Base-by-base conservation (phyloP, 2,329 filamentous ascomycete genomes). In the Neonectria faginata region DNA sequence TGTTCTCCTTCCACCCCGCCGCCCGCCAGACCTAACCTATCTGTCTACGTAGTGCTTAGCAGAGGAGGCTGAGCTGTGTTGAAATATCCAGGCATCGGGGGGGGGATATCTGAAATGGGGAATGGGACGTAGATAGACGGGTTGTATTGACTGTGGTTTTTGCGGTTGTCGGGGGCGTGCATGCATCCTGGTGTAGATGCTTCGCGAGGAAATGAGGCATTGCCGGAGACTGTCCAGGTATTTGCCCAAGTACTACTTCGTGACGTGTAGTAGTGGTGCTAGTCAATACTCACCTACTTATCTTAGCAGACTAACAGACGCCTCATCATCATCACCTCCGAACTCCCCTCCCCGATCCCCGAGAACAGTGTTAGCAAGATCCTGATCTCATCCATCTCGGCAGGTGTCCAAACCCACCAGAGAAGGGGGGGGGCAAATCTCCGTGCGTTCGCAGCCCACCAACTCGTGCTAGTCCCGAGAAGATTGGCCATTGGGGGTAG, bases 341-440 rank as follows among this genome's bases (percentile, higher is more conserved):
- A 11, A 4, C 39, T 18, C n/a, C 16, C 39, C 39, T 44, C 22
- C 22, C 22, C 3, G 22, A 36, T 47, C 14, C 14, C 36, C 6
- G 16, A 41, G 14, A 18, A 41, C 36, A 41, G 39, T 10, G 25
- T 18, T 41, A 57, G 47, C 60, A 62, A 57, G 59, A 62, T 41
- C 60, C 53, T 29, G 45, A 62, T 33, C 45, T 47, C 29, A 10
- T 27, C 41, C 29, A 18, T 50, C 39, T 55, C 8, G 39, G 39
- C 16, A 27, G 16, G 25, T 29, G 45, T 48, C 45, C 45, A 36
- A 47, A 27, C 6, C 14, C 22, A 16, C 20, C 22, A 25, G 22
- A 5, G 22, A 25, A 4, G 22, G 22, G 20, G 20, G 20, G 20
- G 20, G 20, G 20, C n/a, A 3, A 33, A 33, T 20, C 39, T 42